Evolutionary conservation across 2,329 filamentous ascomycete species (phyloP), one percentile per base, ranked within the genome.

Genomic region (Fusarium sp.): DNA sequence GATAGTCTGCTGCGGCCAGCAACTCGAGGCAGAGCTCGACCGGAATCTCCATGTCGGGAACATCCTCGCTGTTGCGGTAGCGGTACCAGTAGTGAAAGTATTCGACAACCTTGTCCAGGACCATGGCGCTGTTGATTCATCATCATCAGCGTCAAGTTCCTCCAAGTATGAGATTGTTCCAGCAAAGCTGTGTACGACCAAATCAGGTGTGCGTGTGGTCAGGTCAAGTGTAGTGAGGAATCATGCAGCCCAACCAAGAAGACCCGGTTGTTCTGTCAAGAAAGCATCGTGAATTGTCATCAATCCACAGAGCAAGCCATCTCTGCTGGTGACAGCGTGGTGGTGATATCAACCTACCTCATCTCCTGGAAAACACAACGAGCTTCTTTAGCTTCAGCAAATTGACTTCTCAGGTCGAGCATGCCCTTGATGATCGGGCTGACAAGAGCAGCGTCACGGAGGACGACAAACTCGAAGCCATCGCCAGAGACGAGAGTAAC

Each of bases 41-140:
- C 14, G 91, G 91, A 60, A 94, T 90, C 17, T 94, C 91, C 89
- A 94, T 91, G 74, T 95, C 92, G 6, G 90, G 89, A 20, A 94
- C 91, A 72, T 93, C 89, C 71, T 90, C 89, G 69, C 83, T 83
- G 69, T 93, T 86, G 51, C 86, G 85, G 79, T 92, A 86, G 74
- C 89, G 90, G 79, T 93, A 90, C 82, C 91, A 92, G 82, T 94
- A 94, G 76, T 93, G 92, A 65, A 94, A 90, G 79, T 94, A 95
- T 79, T 94, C 91, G 77, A 90, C 91, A 32, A 94, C 89, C 76
- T 93, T 93, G 77, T 94, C 92, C 4, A 95, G 87, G 7, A 94
- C 87, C 53, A 90, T 82, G 67, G 88, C 90, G 79, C 91, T 94
- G 76, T 64, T 69, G 56, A 62, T 67, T 57, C 19, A 48, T 65